Conservation (phyloP, 1,284 basidiomycete species). For the Sutorius eximius region DNA sequence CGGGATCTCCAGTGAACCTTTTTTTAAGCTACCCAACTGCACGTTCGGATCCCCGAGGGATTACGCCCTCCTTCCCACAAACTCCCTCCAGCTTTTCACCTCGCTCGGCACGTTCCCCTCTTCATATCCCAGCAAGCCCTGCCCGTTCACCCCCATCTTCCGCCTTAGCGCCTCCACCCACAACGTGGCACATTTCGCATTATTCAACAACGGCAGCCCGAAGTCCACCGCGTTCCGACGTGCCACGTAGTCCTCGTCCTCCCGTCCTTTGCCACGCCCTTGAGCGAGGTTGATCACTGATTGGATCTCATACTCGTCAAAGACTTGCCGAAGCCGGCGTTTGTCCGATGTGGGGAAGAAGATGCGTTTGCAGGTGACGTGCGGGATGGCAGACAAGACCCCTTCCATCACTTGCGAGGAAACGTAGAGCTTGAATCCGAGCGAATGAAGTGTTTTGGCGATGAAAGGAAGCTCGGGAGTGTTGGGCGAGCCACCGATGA, state of each 20-base stretch:
- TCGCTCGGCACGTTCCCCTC: constrained; percentile 94
- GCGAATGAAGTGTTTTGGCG: constrained; percentile 72
- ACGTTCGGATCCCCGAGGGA: not conserved
- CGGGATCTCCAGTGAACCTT: not conserved
- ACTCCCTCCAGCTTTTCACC: constrained; percentile 90
- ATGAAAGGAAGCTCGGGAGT: constrained; percentile 82
- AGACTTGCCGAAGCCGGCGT: constrained; percentile 89
- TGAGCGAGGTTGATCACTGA: constrained; percentile 94
- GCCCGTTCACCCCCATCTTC: constrained; percentile 82
- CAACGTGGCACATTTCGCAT: constrained; percentile 84
- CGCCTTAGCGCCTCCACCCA: constrained; percentile 89
- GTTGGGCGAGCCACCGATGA: constrained; percentile 83
- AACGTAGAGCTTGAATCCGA: constrained; percentile 93
- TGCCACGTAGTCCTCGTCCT: constrained; percentile 97
- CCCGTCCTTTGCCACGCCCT: constrained; percentile 72
- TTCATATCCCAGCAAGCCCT: constrained; percentile 77
- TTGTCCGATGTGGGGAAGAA: constrained; percentile 98
- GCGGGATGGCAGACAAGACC: constrained; percentile 80
- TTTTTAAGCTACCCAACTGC: no score
- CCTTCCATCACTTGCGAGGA: constrained; percentile 81
- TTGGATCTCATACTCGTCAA: constrained; percentile 94
- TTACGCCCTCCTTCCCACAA: constrained; percentile 69
- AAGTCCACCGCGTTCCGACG: constrained; percentile 90
- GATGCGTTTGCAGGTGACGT: constrained; percentile 83
- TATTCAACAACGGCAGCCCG: constrained; percentile 88